Conservation (phyloP, 768 basidiomycete species). For the Trametes gibbosa region DNA sequence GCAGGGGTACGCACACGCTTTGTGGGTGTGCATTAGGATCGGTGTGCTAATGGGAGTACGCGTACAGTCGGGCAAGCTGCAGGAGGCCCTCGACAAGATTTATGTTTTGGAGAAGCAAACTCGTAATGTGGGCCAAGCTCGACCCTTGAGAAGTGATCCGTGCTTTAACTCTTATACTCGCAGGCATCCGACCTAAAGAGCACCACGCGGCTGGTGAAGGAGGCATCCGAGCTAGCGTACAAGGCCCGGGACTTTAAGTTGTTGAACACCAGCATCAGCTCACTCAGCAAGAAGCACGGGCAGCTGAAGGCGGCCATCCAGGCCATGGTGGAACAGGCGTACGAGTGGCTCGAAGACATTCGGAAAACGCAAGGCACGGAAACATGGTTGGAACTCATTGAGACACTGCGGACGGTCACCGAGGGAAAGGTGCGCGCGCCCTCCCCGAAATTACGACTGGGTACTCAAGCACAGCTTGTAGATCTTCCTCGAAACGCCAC, state of each 20-base stretch:
- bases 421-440: slow-evolving; percentile 83
- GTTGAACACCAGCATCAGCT: slow-evolving; percentile 64
- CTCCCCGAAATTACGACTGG: background rate
- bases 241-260: slow-evolving; percentile 65
- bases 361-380: slow-evolving; percentile 63
- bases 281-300: slow-evolving; percentile 93
- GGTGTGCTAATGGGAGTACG: slow-evolving; percentile 14
- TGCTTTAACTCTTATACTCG: background rate
- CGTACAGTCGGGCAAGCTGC: slow-evolving; percentile 71
- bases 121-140: slow-evolving; percentile 70
- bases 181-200: slow-evolving; percentile 92
- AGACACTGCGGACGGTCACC: slow-evolving; percentile 86
- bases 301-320: slow-evolving; percentile 90
- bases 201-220: slow-evolving; percentile 82
- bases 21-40: background rate
- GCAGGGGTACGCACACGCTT: slow-evolving; percentile 57
- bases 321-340: slow-evolving; percentile 85
- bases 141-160: background rate
- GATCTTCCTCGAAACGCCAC: slow-evolving; percentile 96
- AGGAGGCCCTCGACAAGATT: slow-evolving; percentile 88
- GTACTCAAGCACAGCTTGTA: slow-evolving; percentile 27
- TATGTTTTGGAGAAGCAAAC: slow-evolving; percentile 92
- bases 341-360: slow-evolving; percentile 79
- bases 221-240: slow-evolving; percentile 70
- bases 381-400: slow-evolving; percentile 83